Evolutionary conservation across 306 rosid genomes (phyloP).

Genomic region (Aeschynomene evenia): DNA sequence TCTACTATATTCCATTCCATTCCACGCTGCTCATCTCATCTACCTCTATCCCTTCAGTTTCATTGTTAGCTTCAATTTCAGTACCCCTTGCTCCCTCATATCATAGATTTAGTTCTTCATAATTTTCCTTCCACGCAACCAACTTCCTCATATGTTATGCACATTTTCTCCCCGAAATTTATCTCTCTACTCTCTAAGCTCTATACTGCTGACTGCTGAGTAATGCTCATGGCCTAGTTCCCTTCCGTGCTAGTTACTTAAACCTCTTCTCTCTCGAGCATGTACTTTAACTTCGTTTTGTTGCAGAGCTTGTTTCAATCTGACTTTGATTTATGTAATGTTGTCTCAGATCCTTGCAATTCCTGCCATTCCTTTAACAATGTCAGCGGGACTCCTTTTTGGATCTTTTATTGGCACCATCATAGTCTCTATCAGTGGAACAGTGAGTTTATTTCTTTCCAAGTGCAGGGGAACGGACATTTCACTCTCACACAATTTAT

Average conservation of each 20-base stretch:
- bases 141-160: background rate
- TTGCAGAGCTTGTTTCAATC: background rate
- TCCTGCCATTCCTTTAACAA: constrained; percentile 91
- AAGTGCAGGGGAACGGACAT: background rate
- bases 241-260: background rate
- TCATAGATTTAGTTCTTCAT: background rate
- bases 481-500: background rate
- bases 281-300: background rate
- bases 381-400: constrained; percentile 98
- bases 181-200: background rate
- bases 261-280: background rate
- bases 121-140: background rate
- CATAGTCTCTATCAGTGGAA: constrained; percentile 94
- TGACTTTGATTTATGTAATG: constrained; percentile 29
- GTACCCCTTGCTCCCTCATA: background rate
- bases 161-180: background rate
- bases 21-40: background rate
- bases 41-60: too few species aligned
- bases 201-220: background rate
- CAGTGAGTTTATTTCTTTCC: constrained; percentile 49
- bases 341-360: constrained; percentile 80
- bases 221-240: background rate
- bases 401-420: constrained; percentile 78
- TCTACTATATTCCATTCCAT: background rate
- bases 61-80: constrained; percentile 19